Evolutionary conservation across 139 green algal genomes (phyloP), one percentile per base, ranked within the genome.

Genomic region (Desmodesmus armatus): DNA sequence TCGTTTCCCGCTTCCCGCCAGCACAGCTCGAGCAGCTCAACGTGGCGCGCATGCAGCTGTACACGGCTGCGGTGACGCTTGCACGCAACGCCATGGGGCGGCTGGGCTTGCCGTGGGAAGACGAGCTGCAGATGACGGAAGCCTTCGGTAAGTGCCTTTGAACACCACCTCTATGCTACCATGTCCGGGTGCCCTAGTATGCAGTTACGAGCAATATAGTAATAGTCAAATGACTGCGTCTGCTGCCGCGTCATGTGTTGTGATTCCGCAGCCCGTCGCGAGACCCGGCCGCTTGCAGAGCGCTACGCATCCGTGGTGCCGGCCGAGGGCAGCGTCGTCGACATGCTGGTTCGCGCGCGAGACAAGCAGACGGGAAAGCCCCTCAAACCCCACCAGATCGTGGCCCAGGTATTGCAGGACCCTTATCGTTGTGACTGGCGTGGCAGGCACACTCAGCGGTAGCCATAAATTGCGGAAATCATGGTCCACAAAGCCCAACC

Each of bases 351-450:
- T 29, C 41, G 67, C 27, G 85, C 81, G 5, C 65, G 72, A 67
- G 85, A 88, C 76, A 90, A 87, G 75, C 58, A 90, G 78, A 89
- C 86, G 6, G 80, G 81, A 35, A n/a, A 85, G 31, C 82, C 78
- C 1, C 77, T 91, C 11, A 74, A 78, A 29, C 53, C 84, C 13
- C 37, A 89, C 15, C 82, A 92, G 63, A 87, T 92, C 40, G 89
- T 86, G n/a, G 72, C 83, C 21, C 88, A 91, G 76, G 81, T 82
- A 7, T n/a, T n/a, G n/a, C n/a, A n/a, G n/a, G n/a, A n/a, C n/a
- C n/a, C n/a, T n/a, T n/a, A n/a, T n/a, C n/a, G n/a, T n/a, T n/a
- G n/a, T n/a, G n/a, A n/a, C n/a, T n/a, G n/a, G n/a, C n/a, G n/a
- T n/a, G n/a, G n/a, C n/a, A n/a, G n/a, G n/a, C n/a, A n/a, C n/a